phyloP scores from a whole-genome alignment of 805 yeast genomes.

The Candida coquimbonensis region DNA sequence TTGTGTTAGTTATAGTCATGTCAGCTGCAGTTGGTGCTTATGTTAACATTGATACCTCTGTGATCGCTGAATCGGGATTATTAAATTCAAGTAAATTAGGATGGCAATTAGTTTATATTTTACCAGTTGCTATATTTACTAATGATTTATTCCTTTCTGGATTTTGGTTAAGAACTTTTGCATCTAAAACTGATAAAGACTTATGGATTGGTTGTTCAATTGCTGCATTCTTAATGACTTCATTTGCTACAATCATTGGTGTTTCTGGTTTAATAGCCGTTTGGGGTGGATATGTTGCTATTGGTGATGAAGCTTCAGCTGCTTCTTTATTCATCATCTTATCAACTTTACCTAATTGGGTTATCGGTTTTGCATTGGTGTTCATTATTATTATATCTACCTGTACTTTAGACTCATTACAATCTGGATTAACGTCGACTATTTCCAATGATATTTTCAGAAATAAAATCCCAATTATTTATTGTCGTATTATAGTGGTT shows the following conservation, averaged over 20 bases:
- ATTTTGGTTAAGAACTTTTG: slow-evolving; percentile 92
- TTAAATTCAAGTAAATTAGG: slow-evolving; percentile 65
- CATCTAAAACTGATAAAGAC: slow-evolving; percentile 72
- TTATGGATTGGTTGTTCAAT: slow-evolving; percentile 67
- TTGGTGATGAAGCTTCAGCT: slow-evolving; percentile 43
- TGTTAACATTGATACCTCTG: slow-evolving; percentile 50
- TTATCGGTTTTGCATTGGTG: slow-evolving; percentile 73
- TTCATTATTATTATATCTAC: slow-evolving; percentile 71
- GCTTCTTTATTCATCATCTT: slow-evolving; percentile 70
- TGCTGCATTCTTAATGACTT: slow-evolving; percentile 61
- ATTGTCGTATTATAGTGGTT: slow-evolving; percentile 63
- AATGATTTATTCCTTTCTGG: slow-evolving; percentile 89
- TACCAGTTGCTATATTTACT: slow-evolving; percentile 80
- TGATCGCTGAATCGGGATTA: slow-evolving; percentile 57
- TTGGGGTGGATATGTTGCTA: slow-evolving; percentile 67
- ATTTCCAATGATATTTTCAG: slow-evolving; percentile 87
- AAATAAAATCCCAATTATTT: slow-evolving; percentile 62
- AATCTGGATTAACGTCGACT: slow-evolving; percentile 82
- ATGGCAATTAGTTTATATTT: slow-evolving; percentile 83
- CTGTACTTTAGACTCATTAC: slow-evolving; percentile 84
- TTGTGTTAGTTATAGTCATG: slow-evolving; percentile 61
- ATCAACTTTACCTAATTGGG: slow-evolving; percentile 75
- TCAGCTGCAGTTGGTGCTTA: slow-evolving; percentile 74
- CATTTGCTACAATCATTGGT: slow-evolving; percentile 67
- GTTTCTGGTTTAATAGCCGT: slow-evolving; percentile 82